Conservation (phyloP, 176 grass and related monocot species). For the Oryza punctata region DNA sequence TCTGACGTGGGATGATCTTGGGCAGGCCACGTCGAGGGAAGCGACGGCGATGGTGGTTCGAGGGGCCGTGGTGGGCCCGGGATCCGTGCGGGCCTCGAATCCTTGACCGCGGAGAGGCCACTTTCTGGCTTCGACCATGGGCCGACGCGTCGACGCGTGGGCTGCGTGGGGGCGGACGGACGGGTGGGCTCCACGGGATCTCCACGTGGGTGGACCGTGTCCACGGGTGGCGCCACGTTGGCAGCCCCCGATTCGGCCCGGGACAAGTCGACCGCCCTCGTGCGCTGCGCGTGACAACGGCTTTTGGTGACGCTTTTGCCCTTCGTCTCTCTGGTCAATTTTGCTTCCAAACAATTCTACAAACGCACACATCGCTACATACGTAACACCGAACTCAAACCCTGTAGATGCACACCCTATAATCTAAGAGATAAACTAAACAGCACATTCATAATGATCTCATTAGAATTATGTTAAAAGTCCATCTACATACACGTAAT, state of each 20-base stretch:
- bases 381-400: too few species aligned
- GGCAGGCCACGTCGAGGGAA: neutral
- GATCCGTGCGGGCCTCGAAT: neutral
- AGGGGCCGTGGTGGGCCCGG: slow-evolving; percentile 16
- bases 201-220: slow-evolving; percentile 3
- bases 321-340: neutral
- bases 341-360: too few species aligned
- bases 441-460: too few species aligned
- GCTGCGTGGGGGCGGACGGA: neutral
- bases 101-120: neutral
- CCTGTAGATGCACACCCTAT: too few species aligned
- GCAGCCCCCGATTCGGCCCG: neutral
- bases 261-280: neutral
- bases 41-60: neutral
- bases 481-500: too few species aligned
- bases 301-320: neutral
- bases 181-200: neutral
- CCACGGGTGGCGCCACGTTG: slow-evolving; percentile 9
- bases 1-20: neutral
- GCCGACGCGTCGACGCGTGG: slow-evolving; percentile 43
- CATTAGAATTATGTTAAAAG: too few species aligned
- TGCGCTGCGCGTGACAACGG: too few species aligned
- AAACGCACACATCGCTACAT: too few species aligned
- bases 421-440: too few species aligned
- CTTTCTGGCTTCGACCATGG: neutral